These are phyloP conservation scores for Acanthamoeba lenticulata DNA, from an alignment of 208 protist species.

Conservation along the genomic window DNA sequence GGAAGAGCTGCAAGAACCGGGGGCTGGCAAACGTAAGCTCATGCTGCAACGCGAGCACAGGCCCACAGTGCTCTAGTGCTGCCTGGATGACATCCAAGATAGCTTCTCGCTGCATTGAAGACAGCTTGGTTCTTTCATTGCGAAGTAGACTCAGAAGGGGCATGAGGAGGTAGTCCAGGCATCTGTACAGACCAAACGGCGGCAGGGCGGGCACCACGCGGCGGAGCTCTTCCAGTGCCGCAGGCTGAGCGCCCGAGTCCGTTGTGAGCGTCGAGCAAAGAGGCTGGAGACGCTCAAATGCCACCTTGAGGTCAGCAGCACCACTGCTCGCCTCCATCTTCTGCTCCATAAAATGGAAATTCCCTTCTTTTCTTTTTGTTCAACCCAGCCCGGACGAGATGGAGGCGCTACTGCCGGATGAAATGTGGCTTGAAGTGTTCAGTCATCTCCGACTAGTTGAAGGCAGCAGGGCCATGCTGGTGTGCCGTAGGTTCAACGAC, in stretches of 20 bases:
- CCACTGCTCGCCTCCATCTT: background rate
- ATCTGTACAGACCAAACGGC: slow-evolving; percentile 18
- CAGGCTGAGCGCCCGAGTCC: too few relatives aligned
- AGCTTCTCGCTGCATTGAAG: background rate
- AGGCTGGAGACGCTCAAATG: background rate
- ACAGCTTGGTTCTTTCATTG: background rate
- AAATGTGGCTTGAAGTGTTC: background rate
- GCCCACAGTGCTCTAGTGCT: background rate
- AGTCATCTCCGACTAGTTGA: background rate
- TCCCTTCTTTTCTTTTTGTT: too few relatives aligned
- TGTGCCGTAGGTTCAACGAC: background rate
- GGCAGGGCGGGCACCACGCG: background rate
- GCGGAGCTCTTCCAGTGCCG: background rate
- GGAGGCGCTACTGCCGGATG: background rate
- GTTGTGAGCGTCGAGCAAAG: background rate
- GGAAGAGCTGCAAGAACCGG: slow-evolving; percentile 46
- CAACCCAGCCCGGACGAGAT: background rate
- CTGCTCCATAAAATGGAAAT: too few relatives aligned
- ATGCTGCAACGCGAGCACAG: background rate
- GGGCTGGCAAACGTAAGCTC: slow-evolving; percentile 6
- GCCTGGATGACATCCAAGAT: background rate
- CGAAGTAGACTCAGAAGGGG: background rate
- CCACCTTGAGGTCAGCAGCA: background rate
- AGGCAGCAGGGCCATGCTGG: background rate
- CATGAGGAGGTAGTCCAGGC: slow-evolving; percentile 35